Evolutionary conservation across 495 filamentous ascomycete genomes (phyloP).

Genomic region (Neohortaea acidophila): DNA sequence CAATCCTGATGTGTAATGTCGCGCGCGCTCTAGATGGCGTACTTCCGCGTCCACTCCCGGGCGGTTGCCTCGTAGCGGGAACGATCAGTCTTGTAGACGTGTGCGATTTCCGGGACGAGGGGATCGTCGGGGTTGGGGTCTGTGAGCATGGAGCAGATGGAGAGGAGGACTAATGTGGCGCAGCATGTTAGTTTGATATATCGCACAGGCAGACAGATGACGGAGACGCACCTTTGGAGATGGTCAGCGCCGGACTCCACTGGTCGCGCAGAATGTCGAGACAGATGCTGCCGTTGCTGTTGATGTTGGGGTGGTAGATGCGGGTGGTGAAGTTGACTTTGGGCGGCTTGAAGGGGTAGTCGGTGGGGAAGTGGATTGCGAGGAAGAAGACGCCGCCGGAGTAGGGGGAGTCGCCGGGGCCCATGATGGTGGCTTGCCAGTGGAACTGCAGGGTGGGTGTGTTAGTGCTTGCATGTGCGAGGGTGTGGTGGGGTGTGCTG

Average conservation of each 20-base stretch:
- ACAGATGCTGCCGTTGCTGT: conserved; percentile 98
- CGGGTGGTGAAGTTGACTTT: conserved; percentile 99
- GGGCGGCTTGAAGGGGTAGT: conserved; percentile 99
- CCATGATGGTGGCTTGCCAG: conserved; percentile 99
- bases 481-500: not conserved
- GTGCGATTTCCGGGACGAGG: conserved; percentile 93
- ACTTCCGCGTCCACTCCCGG: conserved; percentile 97
- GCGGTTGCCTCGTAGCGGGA: conserved; percentile 90
- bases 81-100: conserved; percentile 99
- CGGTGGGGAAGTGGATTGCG: conserved; percentile 95
- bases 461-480: conserved; percentile 1
- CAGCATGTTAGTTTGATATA: no score
- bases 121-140: conserved; percentile 99
- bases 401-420: conserved; percentile 94
- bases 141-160: conserved; percentile 99
- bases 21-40: no score
- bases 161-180: conserved; percentile 96
- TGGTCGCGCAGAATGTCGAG: conserved; percentile 95
- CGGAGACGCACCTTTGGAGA: conserved; percentile 90
- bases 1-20: no score
- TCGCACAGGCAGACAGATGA: no score
- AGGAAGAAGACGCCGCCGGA: conserved; percentile 97
- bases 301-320: conserved; percentile 99
- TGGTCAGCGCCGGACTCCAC: conserved; percentile 96
- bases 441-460: conserved; percentile 54